Percentiles rank a stretch among this genome's conserved stretches.
Evolutionary conservation across 1,284 basidiomycete genomes (phyloP).

Genomic region (Lentinus polychrous): DNA sequence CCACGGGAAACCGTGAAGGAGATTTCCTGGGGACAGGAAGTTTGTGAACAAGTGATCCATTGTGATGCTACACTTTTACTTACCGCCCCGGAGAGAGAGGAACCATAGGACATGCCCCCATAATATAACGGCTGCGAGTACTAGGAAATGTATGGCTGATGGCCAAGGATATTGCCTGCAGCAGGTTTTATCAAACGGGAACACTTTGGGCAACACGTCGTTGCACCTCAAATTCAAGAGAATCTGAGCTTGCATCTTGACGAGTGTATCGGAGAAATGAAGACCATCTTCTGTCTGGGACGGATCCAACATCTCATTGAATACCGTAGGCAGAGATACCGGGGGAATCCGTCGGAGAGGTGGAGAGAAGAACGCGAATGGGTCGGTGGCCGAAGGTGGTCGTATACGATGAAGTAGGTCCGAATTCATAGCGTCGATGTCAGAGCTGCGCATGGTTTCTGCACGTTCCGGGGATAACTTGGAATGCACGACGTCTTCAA

Average conservation of each 20-base stretch:
- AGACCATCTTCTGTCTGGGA: conserved; percentile 77
- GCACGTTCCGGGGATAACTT: conserved; percentile 62
- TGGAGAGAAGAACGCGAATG: conserved; percentile 24
- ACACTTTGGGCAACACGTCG: conserved; percentile 58
- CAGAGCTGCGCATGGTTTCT: conserved; percentile 60
- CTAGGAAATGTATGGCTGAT: conserved; percentile 49
- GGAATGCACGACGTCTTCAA: conserved; percentile 55
- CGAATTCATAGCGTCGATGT: conserved; percentile 86
- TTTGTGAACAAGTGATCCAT: not conserved
- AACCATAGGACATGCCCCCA: conserved; percentile 53
- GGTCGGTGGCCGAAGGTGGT: conserved; percentile 26
- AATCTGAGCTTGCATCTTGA: conserved; percentile 69
- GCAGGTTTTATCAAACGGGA: conserved; percentile 77
- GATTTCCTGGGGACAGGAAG: not conserved
- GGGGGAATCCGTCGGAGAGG: conserved; percentile 24
- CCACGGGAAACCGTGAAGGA: conserved; percentile 23
- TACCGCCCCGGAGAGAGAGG: conserved; percentile 28
- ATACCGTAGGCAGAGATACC: conserved; percentile 63
- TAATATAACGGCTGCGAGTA: conserved; percentile 45
- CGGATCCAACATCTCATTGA: conserved; percentile 72
- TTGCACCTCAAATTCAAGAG: conserved; percentile 83
- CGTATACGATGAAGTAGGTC: conserved; percentile 68
- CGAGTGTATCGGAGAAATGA: conserved; percentile 65
- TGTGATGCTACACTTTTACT: conserved; percentile 5
- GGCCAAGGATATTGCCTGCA: conserved; percentile 73